phyloP scores from a whole-genome alignment of 1,139 yeast species.

The Candida labiduridarum region DNA sequence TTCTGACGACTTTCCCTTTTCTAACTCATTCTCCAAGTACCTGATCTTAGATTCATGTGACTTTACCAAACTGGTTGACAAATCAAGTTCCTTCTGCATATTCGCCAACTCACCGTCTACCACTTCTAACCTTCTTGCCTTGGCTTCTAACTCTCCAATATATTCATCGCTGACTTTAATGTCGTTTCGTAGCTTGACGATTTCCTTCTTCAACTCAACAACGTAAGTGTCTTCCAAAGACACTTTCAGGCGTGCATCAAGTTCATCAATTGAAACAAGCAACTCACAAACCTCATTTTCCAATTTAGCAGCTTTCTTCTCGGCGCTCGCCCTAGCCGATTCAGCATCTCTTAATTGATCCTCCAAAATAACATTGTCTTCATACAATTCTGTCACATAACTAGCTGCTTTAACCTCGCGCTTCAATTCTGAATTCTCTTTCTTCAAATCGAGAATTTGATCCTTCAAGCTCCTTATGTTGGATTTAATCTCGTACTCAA shows the following conservation, averaged over 20 bases:
- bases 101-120: conserved; percentile 1
- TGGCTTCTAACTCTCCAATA: conserved; percentile 7
- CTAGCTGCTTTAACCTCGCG: background rate
- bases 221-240: conserved; percentile 2
- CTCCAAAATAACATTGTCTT: conserved; percentile 7
- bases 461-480: conserved; percentile 2
- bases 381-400: conserved; percentile 2
- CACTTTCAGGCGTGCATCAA: conserved; percentile 1
- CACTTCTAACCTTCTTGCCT: background rate
- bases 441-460: conserved; percentile 1
- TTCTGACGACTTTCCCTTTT: conserved; percentile 3
- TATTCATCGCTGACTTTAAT: conserved; percentile 6
- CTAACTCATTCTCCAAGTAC: conserved; percentile 4
- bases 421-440: conserved; percentile 5
- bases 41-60: conserved; percentile 4
- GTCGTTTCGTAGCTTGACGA: conserved; percentile 4
- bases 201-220: conserved; percentile 4
- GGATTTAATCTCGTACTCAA: conserved; percentile 2
- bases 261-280: conserved; percentile 2
- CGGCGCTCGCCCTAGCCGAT: background rate
- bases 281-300: conserved; percentile 4
- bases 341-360: conserved; percentile 7
- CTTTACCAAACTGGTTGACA: conserved; percentile 1
- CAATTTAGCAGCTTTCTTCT: conserved; percentile 7
- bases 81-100: conserved; percentile 5